These are phyloP conservation scores for Lasiodiplodia hormozganensis DNA, from an alignment of 2,329 filamentous ascomycete genomes.

Conservation along the genomic window DNA sequence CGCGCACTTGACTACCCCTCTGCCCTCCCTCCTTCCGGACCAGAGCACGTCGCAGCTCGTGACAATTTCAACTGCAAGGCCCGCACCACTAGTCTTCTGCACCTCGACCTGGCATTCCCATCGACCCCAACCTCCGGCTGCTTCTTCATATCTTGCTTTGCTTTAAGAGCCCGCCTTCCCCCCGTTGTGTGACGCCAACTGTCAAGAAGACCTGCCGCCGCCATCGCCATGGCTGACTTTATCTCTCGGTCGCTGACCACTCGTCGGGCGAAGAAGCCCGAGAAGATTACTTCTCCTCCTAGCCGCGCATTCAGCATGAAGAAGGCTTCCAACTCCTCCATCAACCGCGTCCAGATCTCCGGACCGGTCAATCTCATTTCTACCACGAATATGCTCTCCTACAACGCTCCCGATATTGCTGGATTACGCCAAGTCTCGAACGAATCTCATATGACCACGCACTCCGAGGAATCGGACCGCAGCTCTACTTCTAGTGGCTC, in stretches of 20 bases:
- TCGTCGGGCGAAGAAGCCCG: conserved; percentile 67
- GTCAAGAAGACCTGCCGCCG: conserved; percentile 5
- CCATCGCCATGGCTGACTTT: conserved; percentile 38
- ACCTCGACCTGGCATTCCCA: conserved; percentile 12
- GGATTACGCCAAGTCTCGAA: conserved; percentile 48
- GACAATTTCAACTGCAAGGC: conserved; percentile 21
- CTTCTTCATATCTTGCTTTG: conserved; percentile 17
- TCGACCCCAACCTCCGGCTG: conserved; percentile 1
- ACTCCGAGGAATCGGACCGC: conserved; percentile 73
- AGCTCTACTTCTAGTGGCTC: conserved; percentile 62
- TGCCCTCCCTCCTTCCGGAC: conserved; percentile 7
- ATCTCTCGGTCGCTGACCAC: conserved; percentile 73
- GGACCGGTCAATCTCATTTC: conserved; percentile 85
- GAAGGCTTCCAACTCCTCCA: conserved; percentile 47
- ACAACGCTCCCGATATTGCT: conserved; percentile 84
- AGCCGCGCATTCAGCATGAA: conserved; percentile 52
- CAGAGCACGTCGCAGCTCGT: conserved; percentile 15
- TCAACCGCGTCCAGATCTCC: conserved; percentile 79
- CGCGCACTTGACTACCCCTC: conserved; percentile 20
- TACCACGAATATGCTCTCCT: conserved; percentile 95
- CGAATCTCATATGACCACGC: conserved; percentile 57
- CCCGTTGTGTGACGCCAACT: conserved; percentile 20
- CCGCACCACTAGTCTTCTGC: conserved; percentile 10
- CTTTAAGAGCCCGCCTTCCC: not conserved
- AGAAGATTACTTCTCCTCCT: conserved; percentile 43